phyloP scores from a whole-genome alignment of 495 filamentous ascomycete species.

The Cenococcum geophilum region DNA sequence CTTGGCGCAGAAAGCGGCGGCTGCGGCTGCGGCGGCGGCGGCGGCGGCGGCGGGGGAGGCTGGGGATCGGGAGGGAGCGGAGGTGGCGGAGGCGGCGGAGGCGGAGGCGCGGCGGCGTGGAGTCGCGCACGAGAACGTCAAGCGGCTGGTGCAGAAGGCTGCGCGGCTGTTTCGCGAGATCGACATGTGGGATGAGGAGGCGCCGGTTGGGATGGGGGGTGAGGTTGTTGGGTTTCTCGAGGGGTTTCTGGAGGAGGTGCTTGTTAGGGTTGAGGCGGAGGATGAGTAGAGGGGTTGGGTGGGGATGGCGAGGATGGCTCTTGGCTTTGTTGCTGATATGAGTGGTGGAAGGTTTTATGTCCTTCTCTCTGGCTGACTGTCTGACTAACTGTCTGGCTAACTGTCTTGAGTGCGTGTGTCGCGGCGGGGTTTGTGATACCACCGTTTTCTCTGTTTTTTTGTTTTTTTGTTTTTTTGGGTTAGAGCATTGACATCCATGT shows the following conservation, averaged over 20 bases:
- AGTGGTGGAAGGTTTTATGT: too few relatives aligned
- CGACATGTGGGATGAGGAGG: constrained; percentile 73
- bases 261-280: constrained; percentile 83
- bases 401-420: too few relatives aligned
- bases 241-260: constrained; percentile 85
- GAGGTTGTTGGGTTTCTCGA: constrained; percentile 83
- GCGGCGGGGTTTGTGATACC: too few relatives aligned
- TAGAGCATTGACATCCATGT: too few relatives aligned
- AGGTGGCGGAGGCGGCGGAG: too few relatives aligned
- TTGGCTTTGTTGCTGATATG: too few relatives aligned
- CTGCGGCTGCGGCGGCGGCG: not conserved
- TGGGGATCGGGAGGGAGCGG: too few relatives aligned
- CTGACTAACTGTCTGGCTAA: too few relatives aligned
- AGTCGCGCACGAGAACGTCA: constrained; percentile 74
- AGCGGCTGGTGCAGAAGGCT: constrained; percentile 68
- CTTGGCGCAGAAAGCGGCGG: constrained; percentile 45
- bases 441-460: too few relatives aligned
- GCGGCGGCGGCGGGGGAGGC: constrained; percentile 2
- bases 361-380: too few relatives aligned
- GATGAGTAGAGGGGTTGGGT: constrained; percentile 51
- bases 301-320: not conserved
- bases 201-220: constrained; percentile 84
- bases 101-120: constrained; percentile 44
- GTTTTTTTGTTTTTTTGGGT: too few relatives aligned
- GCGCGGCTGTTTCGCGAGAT: constrained; percentile 76